These are phyloP conservation scores for Nakaseomyces sp. DNA, from an alignment of 1,139 yeast genomes.

Conservation along the genomic window DNA sequence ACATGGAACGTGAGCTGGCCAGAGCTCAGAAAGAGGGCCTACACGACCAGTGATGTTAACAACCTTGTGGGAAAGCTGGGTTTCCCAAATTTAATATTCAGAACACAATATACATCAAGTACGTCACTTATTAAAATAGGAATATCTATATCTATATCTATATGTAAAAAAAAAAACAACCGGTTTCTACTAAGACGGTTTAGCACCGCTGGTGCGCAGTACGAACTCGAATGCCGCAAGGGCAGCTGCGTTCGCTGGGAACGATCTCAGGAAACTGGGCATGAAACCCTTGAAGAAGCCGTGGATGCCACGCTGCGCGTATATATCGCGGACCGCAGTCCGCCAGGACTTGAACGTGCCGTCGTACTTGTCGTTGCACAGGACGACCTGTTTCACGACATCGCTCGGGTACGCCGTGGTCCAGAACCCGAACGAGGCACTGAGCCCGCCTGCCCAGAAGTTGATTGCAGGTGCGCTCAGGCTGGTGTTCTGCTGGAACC, in stretches of 20 bases:
- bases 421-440: conserved; percentile 70
- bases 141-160: no score
- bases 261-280: conserved; percentile 64
- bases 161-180: neutral
- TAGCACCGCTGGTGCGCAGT: conserved; percentile 41
- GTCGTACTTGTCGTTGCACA: conserved; percentile 67
- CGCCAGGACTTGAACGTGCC: conserved; percentile 67
- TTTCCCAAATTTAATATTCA: no score
- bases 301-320: conserved; percentile 48
- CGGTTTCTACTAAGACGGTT: conserved; percentile 4
- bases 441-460: conserved; percentile 86
- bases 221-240: conserved; percentile 83
- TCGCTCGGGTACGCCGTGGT: conserved; percentile 84
- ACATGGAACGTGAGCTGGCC: neutral
- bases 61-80: no score
- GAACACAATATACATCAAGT: no score
- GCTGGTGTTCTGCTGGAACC: conserved; percentile 54
- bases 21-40: neutral
- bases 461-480: conserved; percentile 62
- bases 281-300: conserved; percentile 76
- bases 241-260: conserved; percentile 93
- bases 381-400: conserved; percentile 77
- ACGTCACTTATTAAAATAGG: no score
- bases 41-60: no score
- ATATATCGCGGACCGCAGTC: conserved; percentile 63